Base-by-base conservation (phyloP, 1,284 basidiomycete species). In the Volvariella surrecta region DNA sequence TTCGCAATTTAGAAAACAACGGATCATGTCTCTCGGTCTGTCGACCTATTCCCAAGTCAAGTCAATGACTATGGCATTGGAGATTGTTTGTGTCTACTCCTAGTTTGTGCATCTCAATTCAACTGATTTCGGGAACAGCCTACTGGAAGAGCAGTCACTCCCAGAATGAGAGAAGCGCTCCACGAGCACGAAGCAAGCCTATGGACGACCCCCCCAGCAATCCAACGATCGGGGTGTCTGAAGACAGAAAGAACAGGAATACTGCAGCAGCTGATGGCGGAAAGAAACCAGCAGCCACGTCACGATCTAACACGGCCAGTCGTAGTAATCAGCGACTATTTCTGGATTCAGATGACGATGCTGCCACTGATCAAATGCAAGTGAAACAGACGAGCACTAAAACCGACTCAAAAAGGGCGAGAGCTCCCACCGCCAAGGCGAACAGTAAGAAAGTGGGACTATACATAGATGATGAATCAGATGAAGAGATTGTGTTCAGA, bases 401-500 rank as follows among this genome's bases (percentile, higher is more conserved):
- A 47, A 57, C 22, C 51, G 54, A 9, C 54, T 58, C 32, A 54
- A 54, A 21, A 39, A 32, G 18, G 43, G 28, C 4, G 37, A 42
- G 10, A 19, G 16, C 8, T 9, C 21, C 18, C 32, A 35, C 34
- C 34, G 7, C 7, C 8, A 46, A 48, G n/a, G 46, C 55, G 4
- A 53, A 52, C 19, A 48, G 53, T 37, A 61, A 54, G 49, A 70
- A 61, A 48, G 60, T 60, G 47, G 57, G 62, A 1, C 60, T 66
- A 16, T 56, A 68, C 4, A 57, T 79, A 32, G 61, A 68, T 4
- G 76, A 80, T 42, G 81, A 82, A 56, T 82, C 79, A 11, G 82
- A 85, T 51, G 79, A 85, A 47, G 80, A 70, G 8, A 71, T 68
- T 16, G 72, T 75, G 15, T 86, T 85, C 62, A 76, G 73, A 50